Evolutionary conservation across 345 rosid genomes (phyloP), one percentile per base, ranked within the genome.

Genomic region (Moricandia moricandioides): DNA sequence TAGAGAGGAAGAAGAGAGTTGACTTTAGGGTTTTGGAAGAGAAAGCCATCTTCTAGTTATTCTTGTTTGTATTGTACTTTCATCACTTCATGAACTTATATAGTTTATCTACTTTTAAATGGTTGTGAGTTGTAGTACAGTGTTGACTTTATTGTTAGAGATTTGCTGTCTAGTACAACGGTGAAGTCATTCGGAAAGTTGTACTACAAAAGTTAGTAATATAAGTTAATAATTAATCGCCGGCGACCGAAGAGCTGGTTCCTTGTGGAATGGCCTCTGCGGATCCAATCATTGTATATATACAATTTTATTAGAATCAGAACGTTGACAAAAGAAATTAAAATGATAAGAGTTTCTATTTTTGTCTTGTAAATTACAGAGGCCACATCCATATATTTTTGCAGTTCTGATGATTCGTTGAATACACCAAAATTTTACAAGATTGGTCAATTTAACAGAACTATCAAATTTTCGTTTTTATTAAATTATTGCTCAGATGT

Each of bases 11-110:
- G 52, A 87, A 55, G 34, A 74, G 72, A 51, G 83, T 85, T 80
- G 91, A 86, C 86, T 79, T 84, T 17, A 73, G 67, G 64, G 69
- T 68, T 77, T 73, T 73, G 56, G 73, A 43, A 62, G 34, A 78
- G 43, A 54, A 21, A 75, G 84, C 75, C 87, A 79, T 82, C 16
- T 63, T 76, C 3, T 29, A 68, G 63, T 58, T 51, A 26, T 17
- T 74, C 30, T 40, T 33, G 55, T 43, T 35, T 35, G 72, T 59
- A 30, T 62, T 67, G 18, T 71, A 7, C 30, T 1, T 47, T 45
- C 18, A 13, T 24, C 54, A 51, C 33, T 73, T 56, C 21, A 27
- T 58, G 61, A 34, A n/a, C 47, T 13, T 69, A 72, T 39, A 12
- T 72, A 54, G 40, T 73, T 1, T 68, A 26, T 57, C 52, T 11